Base-by-base conservation (phyloP, 106 monocot genomes). In the Chionographis japonica region DNA sequence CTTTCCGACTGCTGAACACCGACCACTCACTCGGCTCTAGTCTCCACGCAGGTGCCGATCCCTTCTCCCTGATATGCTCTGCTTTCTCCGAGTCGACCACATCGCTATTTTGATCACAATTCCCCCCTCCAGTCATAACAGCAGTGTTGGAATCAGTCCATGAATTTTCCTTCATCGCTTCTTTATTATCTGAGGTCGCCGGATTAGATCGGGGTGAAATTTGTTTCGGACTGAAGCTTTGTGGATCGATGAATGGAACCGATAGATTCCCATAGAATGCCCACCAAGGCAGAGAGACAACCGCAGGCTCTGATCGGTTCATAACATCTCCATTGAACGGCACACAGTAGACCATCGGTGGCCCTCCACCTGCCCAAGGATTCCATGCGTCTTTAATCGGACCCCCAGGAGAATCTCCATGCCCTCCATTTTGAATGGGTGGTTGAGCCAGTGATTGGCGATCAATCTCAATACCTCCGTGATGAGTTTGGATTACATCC, bases 271-370 rank as follows among this genome's bases (percentile, higher is more conserved):
- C 77, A 62, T 59, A 63, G n/a, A 61, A 74, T 15, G 76, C 4
- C 77, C 85, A 85, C 78, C 56, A 74, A 4, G 77, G 77, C 13
- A 77, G 27, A 63, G 75, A 68, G 14, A 64, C 51, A 11, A 60
- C 36, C 6, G 57, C 38, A 52, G 58, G 14, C 35, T 71, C 60
- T 17, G 63, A 17, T 37, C 27, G 6, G 13, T 71, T 71, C 38
- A 37, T 3, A 19, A 37, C 4, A 3, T 82, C 71, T 10, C 70
- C 73, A 35, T 54, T 50, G 15, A 50, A 53, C 7, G 78, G 68
- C 37, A 73, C 41, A 69, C 68, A 72, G 58, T 69, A 79, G 18
- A 86, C 50, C 67, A 85, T 60, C 17, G 82, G 77, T 1, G 69
- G 80, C 61, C 72, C 35, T 8, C 51, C 65, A 51, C 56, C 61